Base-by-base conservation (phyloP, 2,329 filamentous ascomycete genomes). In the Sporothrix sp. region DNA sequence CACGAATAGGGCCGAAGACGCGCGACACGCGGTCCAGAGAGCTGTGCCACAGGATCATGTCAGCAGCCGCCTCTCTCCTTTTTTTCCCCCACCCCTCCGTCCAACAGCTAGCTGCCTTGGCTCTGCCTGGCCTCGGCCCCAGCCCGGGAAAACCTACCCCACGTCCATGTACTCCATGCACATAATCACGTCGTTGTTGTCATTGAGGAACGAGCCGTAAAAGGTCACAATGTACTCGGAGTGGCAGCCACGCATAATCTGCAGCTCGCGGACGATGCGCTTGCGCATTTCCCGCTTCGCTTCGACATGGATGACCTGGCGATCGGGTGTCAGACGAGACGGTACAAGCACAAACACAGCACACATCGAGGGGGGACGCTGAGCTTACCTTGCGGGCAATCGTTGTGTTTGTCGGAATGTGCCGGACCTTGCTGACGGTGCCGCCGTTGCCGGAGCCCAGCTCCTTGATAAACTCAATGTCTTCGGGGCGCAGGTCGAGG, bases 151-250 rank as follows among this genome's bases (percentile, higher is more conserved):
- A 7, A 55, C 87, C 68, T 77, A 97, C 93, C 93, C 93, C 65
- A 91, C 88, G 68, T 98, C 93, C 88, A 95, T 95, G 66, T 98
- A 97, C 67, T 98, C 93, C 93, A 98, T 98, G 68, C 93, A 98
- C 84, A 98, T 91, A 60, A 97, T 94, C 53, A 98, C 94, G 70
- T 98, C 93, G 64, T 94, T 91, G 55, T 89, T 89, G 63, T 94
- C 87, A 65, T 95, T 97, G 63, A 97, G 79, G 64, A 97, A 98
- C 33, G 93, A 93, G 54, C 93, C 93, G 63, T 97, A 97, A 68
- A 96, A 98, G 50, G 85, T 95, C 54, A 98, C 93, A 62, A 98
- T 97, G 67, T 94, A 90, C 54, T 93, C 87, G 20, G 87, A 96
- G 63, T 95, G 93, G 69, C 93, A 98, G 62, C 94, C 88, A 65